A percentile compares a stretch with the other conserved stretches of the same genome.
Conservation (phyloP, 2,329 filamentous ascomycete species). For the Aschersonia sp. region DNA sequence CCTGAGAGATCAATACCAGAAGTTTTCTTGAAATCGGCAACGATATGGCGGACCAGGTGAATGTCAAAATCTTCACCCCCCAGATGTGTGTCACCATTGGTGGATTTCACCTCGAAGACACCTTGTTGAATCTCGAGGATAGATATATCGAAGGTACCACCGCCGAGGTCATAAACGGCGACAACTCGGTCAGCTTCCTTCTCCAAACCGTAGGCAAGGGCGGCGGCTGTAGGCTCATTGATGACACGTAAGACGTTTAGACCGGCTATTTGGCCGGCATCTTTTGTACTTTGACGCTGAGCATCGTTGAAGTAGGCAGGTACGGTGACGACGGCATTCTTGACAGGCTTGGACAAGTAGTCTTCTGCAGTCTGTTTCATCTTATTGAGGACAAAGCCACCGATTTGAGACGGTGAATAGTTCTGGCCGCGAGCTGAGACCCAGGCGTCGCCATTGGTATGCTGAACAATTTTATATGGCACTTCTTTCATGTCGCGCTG, state of each 20-base stretch:
- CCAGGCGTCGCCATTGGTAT: conserved; percentile 94
- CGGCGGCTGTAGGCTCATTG: conserved; percentile 94
- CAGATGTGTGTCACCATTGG: conserved; percentile 96
- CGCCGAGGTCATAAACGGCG: conserved; percentile 94
- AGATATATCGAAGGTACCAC: conserved; percentile 98
- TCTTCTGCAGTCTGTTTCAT: conserved; percentile 98
- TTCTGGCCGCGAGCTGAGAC: conserved; percentile 85
- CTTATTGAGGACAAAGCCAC: conserved; percentile 92
- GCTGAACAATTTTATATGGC: conserved; percentile 96
- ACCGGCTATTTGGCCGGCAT: conserved; percentile 90
- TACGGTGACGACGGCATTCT: conserved; percentile 95
- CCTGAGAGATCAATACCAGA: conserved; percentile 76
- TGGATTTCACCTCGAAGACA: conserved; percentile 98
- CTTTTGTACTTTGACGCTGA: conserved; percentile 95
- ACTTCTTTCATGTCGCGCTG: conserved; percentile 97
- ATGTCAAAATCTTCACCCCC: conserved; percentile 99
- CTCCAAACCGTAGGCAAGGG: conserved; percentile 89
- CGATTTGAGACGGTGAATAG: conserved; percentile 96
- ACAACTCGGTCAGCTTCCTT: conserved; percentile 84
- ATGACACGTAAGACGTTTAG: conserved; percentile 95
- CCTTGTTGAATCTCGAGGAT: conserved; percentile 94
- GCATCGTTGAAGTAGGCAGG: conserved; percentile 99
- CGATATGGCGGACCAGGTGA: conserved; percentile 80
- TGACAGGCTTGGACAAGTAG: conserved; percentile 78
- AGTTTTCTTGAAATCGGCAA: conserved; percentile 93